These are phyloP conservation scores for Paramyrothecium sp. DNA, from an alignment of 2,329 filamentous ascomycete species.

Conservation along the genomic window DNA sequence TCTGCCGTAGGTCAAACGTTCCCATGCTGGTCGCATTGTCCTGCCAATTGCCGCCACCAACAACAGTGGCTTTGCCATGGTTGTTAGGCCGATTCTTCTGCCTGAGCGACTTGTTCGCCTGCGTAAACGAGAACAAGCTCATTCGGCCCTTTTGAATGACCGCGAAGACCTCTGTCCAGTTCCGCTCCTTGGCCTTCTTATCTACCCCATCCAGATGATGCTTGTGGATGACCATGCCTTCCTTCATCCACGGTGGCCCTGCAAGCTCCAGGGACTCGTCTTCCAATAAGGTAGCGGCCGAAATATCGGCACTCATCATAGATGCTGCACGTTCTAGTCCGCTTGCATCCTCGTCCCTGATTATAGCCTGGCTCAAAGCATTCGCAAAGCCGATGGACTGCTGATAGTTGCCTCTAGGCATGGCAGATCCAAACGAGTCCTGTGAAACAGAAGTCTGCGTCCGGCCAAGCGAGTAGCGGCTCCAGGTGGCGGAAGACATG, in stretches of 20 bases:
- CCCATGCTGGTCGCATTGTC: slow-evolving; percentile 91
- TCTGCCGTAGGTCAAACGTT: slow-evolving; percentile 84
- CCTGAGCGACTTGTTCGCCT: slow-evolving; percentile 71
- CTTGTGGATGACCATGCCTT: slow-evolving; percentile 93
- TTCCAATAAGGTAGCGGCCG: slow-evolving; percentile 69
- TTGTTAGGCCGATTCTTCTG: slow-evolving; percentile 60
- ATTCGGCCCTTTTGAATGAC: slow-evolving; percentile 94
- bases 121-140: slow-evolving; percentile 85
- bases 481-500: slow-evolving; percentile 88
- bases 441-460: slow-evolving; percentile 90
- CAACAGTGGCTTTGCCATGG: slow-evolving; percentile 57
- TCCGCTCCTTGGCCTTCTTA: slow-evolving; percentile 89
- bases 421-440: slow-evolving; percentile 80
- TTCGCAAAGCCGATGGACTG: slow-evolving; percentile 98
- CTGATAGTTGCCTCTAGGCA: slow-evolving; percentile 79
- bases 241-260: slow-evolving; percentile 97
- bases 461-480: slow-evolving; percentile 87
- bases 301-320: slow-evolving; percentile 59
- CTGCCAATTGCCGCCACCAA: slow-evolving; percentile 97
- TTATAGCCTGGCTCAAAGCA: slow-evolving; percentile 93
- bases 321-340: slow-evolving; percentile 45
- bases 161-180: slow-evolving; percentile 93
- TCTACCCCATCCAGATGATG: slow-evolving; percentile 90
- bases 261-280: slow-evolving; percentile 90
- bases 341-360: slow-evolving; percentile 75